phyloP scores from a whole-genome alignment of 305 asterid species.

The Fraxinus xanthoxyloides region DNA sequence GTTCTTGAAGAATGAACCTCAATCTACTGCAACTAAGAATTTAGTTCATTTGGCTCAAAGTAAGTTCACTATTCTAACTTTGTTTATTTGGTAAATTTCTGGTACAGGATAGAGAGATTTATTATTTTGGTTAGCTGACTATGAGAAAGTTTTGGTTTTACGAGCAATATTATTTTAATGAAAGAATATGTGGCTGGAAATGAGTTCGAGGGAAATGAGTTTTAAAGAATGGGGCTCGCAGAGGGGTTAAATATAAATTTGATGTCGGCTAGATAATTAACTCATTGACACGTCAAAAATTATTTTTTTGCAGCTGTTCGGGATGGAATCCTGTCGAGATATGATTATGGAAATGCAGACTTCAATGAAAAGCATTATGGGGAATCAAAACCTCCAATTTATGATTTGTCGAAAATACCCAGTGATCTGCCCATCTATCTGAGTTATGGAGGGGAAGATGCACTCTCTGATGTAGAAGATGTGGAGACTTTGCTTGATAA shows the following conservation, averaged over 20 bases:
- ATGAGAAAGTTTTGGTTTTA: neutral
- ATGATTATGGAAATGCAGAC: conserved; percentile 50
- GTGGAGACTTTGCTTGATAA: conserved; percentile 52
- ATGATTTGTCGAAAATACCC: conserved; percentile 56
- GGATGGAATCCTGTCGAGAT: conserved; percentile 53
- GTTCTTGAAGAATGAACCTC: conserved; percentile 26
- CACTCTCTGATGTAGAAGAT: conserved; percentile 58
- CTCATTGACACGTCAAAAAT: neutral
- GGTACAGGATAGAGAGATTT: neutral
- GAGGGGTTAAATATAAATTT: neutral
- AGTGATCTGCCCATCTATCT: conserved; percentile 59
- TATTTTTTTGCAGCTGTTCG: conserved; percentile 47
- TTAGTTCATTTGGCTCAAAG: conserved; percentile 36
- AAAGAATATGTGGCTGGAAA: no score
- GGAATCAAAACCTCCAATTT: conserved; percentile 53
- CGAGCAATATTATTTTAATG: no score
- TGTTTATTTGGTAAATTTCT: neutral
- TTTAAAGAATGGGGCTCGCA: neutral
- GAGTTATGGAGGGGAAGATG: conserved; percentile 75
- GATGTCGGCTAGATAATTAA: neutral
- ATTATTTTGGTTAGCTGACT: neutral
- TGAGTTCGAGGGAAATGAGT: neutral
- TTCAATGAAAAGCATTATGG: conserved; percentile 66
- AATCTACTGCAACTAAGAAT: conserved; percentile 40
- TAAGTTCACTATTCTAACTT: conserved; percentile 9